phyloP scores from a whole-genome alignment of 2,329 filamentous ascomycete genomes.

The Colletotrichum lentis region DNA sequence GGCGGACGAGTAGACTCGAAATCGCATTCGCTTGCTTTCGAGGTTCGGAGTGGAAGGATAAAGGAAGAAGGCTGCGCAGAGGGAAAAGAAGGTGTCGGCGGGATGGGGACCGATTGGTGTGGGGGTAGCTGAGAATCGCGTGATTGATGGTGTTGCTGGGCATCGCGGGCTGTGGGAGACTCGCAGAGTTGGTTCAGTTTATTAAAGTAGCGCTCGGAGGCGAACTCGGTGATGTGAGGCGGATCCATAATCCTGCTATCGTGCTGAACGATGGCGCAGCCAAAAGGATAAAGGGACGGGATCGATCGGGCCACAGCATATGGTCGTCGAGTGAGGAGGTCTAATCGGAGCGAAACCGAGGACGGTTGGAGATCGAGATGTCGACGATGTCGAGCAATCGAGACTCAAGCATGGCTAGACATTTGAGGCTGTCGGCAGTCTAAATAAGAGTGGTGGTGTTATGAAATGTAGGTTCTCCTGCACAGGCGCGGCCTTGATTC shows the following conservation, averaged over 20 bases:
- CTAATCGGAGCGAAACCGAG: slow-evolving; percentile 16
- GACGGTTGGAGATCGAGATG: slow-evolving; percentile 32
- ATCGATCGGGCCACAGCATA: slow-evolving; percentile 26
- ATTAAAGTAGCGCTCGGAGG: slow-evolving; percentile 69
- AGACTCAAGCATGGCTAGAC: slow-evolving; percentile 47
- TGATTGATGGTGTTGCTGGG: slow-evolving; percentile 2
- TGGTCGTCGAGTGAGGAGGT: slow-evolving; percentile 15
- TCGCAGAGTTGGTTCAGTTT: slow-evolving; percentile 65
- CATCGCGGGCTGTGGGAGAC: slow-evolving; percentile 22
- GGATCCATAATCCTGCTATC: slow-evolving; percentile 62
- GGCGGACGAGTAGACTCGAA: slow-evolving; percentile 43
- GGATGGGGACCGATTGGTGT: slow-evolving; percentile 39
- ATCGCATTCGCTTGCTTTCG: slow-evolving; percentile 44
- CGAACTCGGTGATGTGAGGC: slow-evolving; percentile 71
- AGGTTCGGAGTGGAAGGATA: slow-evolving; percentile 59
- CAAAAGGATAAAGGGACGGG: slow-evolving; percentile 36
- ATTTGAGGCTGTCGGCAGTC: slow-evolving; percentile 39
- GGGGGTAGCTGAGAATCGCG: slow-evolving; percentile 33
- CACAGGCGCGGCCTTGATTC: background rate
- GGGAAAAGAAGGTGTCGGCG: slow-evolving; percentile 39
- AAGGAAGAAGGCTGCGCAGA: slow-evolving; percentile 50
- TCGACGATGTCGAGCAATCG: slow-evolving; percentile 41
- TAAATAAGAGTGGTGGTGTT: background rate
- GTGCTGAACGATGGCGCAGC: slow-evolving; percentile 38
- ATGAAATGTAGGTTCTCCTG: background rate